Evolutionary conservation across 352 stramenopile species (phyloP).

Genomic region (Chrysophaeum taylorii): DNA sequence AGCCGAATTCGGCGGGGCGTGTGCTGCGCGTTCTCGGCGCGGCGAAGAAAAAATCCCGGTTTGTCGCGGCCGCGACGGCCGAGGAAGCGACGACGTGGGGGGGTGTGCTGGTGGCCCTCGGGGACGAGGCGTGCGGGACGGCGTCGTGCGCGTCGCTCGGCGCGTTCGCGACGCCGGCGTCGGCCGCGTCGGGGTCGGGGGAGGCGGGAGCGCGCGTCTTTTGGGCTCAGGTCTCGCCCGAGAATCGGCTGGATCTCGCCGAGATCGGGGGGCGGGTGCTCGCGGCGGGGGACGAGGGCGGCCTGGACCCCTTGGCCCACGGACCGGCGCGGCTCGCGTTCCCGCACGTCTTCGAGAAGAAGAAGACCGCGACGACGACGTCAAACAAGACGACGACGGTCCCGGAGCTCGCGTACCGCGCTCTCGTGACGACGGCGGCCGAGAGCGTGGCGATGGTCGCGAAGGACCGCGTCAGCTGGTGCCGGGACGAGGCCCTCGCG

Average conservation of each 20-base stretch:
- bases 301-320: not conserved
- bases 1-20: not conserved
- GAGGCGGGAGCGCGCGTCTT: not conserved
- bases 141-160: not conserved
- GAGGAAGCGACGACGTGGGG: not conserved
- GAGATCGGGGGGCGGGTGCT: not conserved
- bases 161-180: not conserved
- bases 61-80: not conserved
- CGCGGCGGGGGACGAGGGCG: not conserved
- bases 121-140: not conserved
- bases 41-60: not conserved
- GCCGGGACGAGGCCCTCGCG: not conserved
- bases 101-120: not conserved
- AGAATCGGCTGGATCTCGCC: not conserved
- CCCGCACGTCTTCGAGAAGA: not conserved
- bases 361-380: not conserved
- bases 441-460: not conserved
- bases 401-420: not conserved
- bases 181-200: not conserved
- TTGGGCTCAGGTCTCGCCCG: not conserved
- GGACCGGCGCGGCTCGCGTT: not conserved
- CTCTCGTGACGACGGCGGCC: not conserved
- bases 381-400: too few species aligned
- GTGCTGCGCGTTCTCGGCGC: not conserved
- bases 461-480: not conserved